Percentiles rank a stretch among this genome's conserved stretches.
Evolutionary conservation across 2,329 filamentous ascomycete species (phyloP).

Genomic region (Colletotrichum lupini): DNA sequence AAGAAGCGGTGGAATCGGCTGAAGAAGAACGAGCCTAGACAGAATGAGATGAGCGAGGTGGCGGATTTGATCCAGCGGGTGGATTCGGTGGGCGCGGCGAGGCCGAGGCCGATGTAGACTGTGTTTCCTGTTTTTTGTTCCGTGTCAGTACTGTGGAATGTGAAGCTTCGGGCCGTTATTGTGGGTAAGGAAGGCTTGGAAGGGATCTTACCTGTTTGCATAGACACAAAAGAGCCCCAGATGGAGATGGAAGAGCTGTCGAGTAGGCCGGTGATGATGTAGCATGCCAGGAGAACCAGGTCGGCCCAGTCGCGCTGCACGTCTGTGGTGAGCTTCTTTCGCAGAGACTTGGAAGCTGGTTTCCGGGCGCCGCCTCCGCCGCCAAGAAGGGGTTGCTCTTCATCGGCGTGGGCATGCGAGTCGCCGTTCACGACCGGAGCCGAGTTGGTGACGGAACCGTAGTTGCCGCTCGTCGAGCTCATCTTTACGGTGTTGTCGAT

Average conservation of each 20-base stretch:
- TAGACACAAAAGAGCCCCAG: conserved; percentile 84
- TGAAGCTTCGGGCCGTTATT: neutral
- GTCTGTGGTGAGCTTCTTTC: conserved; percentile 52
- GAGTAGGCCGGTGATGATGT: conserved; percentile 80
- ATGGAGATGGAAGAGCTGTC: conserved; percentile 82
- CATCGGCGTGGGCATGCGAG: conserved; percentile 36
- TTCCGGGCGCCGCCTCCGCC: conserved; percentile 30
- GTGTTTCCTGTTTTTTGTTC: conserved; percentile 69
- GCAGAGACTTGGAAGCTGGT: conserved; percentile 38
- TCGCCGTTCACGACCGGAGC: conserved; percentile 22
- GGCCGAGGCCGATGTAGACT: conserved; percentile 80
- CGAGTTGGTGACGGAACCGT: conserved; percentile 26
- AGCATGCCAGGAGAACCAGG: conserved; percentile 76
- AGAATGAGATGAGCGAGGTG: conserved; percentile 78
- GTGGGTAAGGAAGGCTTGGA: too few relatives aligned
- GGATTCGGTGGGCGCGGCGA: conserved; percentile 66
- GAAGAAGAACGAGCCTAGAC: conserved; percentile 78
- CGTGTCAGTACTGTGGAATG: neutral
- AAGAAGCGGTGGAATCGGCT: conserved; percentile 74
- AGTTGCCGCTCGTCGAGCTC: neutral
- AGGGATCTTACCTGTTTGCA: conserved; percentile 78
- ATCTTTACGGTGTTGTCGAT: neutral
- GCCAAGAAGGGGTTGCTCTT: conserved; percentile 49
- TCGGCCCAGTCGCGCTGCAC: conserved; percentile 74
- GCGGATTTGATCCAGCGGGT: conserved; percentile 78